Evolutionary conservation across 2,329 filamentous ascomycete genomes (phyloP), one percentile per base, ranked within the genome.

Genomic region (Colletotrichum siamense): DNA sequence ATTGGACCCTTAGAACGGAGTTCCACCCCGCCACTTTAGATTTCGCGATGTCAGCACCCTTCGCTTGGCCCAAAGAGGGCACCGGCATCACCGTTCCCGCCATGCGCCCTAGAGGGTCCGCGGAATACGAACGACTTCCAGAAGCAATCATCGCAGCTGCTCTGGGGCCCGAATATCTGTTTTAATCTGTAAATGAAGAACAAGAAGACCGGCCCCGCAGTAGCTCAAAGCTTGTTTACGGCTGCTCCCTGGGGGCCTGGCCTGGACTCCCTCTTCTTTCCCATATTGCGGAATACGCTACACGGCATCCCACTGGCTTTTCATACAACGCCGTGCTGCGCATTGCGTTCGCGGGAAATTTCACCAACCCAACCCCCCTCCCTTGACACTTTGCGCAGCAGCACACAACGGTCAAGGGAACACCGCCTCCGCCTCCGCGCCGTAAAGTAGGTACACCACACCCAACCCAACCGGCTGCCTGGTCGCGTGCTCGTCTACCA

Each of bases 221-320:
- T 26, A 70, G 18, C 63, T 49, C 57, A 76, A 76, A 76, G 73
- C 70, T 76, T 76, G 69, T 76, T 75, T 28, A n/a, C 15, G 62
- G 57, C 44, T 39, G n/a, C 18, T 49, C n/a, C 44, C 44, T 52
- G 64, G 34, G 57, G 28, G 32, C 73, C 44, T 34, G 32, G 68
- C 30, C 24, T 52, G 30, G 26, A 44, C 24, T 70, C 32, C 15
- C 44, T 28, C 55, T 22, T 22, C 18, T 22, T 49, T 49, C 44
- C n/a, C 44, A 49, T 49, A 49, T 49, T 49, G 44, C 32, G 55
- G 22, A 24, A 59, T 6, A 59, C 55, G 26, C 22, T 10, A 59
- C 34, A 24, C n/a, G 22, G 62, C 62, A 64, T 44, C 32, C n/a
- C 32, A 26, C 62, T 64, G 22, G 62, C 16, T 64, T 8, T 44